Evolutionary conservation across 2,329 filamentous ascomycete genomes (phyloP).

Genomic region (Tolypocladium ophioglossoides): DNA sequence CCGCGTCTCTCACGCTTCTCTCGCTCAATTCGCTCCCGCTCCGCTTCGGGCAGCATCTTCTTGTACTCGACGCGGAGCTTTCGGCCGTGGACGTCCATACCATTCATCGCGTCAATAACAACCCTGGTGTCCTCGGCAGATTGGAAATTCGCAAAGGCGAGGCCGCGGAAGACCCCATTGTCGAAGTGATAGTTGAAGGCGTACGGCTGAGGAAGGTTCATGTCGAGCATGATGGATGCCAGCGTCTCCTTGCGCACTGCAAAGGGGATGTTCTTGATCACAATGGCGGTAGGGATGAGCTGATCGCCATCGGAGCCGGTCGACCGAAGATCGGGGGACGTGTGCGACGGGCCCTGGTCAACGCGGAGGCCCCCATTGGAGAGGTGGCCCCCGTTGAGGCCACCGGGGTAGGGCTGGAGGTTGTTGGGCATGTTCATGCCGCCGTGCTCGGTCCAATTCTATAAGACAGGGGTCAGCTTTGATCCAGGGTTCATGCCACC

Average conservation of each 20-base stretch:
- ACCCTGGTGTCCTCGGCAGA: conserved; percentile 86
- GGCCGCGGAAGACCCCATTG: conserved; percentile 88
- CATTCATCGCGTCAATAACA: conserved; percentile 91
- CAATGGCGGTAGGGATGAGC: conserved; percentile 93
- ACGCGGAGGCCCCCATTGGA: conserved; percentile 32
- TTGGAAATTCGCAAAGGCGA: conserved; percentile 97
- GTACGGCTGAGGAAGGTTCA: conserved; percentile 89
- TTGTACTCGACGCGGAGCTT: conserved; percentile 98
- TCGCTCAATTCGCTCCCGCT: conserved; percentile 89
- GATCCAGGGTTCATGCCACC: neutral
- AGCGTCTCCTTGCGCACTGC: conserved; percentile 96
- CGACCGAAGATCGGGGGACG: conserved; percentile 30
- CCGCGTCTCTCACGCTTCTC: conserved; percentile 95
- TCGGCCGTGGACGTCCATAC: conserved; percentile 86
- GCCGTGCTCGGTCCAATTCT: conserved; percentile 43
- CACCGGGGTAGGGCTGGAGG: conserved; percentile 23
- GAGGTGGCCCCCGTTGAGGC: conserved; percentile 25
- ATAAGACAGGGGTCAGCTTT: conserved; percentile 1
- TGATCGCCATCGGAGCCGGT: conserved; percentile 57
- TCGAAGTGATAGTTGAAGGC: conserved; percentile 99
- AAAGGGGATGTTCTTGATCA: conserved; percentile 99
- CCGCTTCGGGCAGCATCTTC: conserved; percentile 94
- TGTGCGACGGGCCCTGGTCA: conserved; percentile 28
- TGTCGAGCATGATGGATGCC: conserved; percentile 84
- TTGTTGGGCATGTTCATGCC: conserved; percentile 30